Evolutionary conservation across 805 yeast species (phyloP).

Genomic region (Kodamaea leandrae): DNA sequence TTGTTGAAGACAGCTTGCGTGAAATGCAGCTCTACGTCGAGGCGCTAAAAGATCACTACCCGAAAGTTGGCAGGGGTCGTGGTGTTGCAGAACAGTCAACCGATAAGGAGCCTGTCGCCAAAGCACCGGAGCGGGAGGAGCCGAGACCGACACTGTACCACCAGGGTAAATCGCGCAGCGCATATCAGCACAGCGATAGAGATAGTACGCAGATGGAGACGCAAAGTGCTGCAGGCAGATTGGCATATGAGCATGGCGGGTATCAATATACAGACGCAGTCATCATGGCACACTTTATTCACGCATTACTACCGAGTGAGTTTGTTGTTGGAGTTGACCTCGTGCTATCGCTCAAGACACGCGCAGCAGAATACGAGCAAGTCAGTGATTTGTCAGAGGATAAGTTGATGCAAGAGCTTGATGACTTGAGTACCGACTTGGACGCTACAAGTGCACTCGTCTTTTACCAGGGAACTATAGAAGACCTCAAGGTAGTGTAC

Average conservation of each 20-base stretch:
- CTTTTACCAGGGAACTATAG: constrained; percentile 6
- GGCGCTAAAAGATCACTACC: constrained; percentile 6
- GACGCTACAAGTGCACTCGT: constrained; percentile 3
- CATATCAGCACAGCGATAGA: too few species aligned
- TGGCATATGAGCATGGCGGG: too few species aligned
- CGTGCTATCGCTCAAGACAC: constrained; percentile 1
- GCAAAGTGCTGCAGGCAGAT: too few species aligned
- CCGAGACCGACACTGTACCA: too few species aligned
- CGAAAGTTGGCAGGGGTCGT: neutral
- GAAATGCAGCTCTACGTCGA: constrained; percentile 4
- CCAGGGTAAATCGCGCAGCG: too few species aligned
- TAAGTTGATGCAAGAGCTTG: constrained; percentile 3
- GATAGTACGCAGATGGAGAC: too few species aligned
- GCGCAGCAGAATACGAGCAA: constrained; percentile 1
- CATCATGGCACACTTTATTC: constrained; percentile 8
- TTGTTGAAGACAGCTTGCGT: constrained; percentile 7
- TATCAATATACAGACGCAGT: too few species aligned
- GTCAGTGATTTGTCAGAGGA: constrained; percentile 4
- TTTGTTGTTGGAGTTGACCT: constrained; percentile 1
- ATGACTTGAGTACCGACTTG: constrained; percentile 8
- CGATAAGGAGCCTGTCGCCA: too few species aligned
- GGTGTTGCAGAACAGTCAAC: neutral
- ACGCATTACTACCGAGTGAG: constrained; percentile 9
- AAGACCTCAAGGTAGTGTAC: constrained; percentile 5
- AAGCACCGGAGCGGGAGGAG: too few species aligned